phyloP scores from a whole-genome alignment of 2,329 filamentous ascomycete genomes.

The Xylariaceae sp. region DNA sequence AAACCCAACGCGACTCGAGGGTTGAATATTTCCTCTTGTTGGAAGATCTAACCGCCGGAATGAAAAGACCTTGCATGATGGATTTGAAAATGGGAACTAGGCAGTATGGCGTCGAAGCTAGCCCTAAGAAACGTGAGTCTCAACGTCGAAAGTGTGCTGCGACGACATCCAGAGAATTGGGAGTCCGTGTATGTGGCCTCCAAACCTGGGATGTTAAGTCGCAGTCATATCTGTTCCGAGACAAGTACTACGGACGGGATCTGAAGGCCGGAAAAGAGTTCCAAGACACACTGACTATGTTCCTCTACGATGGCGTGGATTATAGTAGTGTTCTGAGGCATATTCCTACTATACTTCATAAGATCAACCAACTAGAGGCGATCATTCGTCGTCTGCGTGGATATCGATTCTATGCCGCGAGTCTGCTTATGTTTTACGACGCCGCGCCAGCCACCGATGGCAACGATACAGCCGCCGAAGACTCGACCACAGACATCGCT shows the following conservation, averaged over 20 bases:
- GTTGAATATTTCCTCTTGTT: constrained; percentile 90
- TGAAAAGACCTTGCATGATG: constrained; percentile 94
- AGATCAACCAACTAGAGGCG: constrained; percentile 74
- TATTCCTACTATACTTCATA: constrained; percentile 80
- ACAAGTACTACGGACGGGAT: constrained; percentile 93
- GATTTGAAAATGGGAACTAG: constrained; percentile 98
- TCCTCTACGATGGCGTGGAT: constrained; percentile 85
- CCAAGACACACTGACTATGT: constrained; percentile 78
- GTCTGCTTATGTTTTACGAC: constrained; percentile 92
- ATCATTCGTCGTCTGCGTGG: constrained; percentile 75
- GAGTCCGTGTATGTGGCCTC: constrained; percentile 89
- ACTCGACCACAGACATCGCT: constrained; percentile 54
- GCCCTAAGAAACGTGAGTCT: constrained; percentile 85
- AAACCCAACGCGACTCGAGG: constrained; percentile 57
- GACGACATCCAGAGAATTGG: constrained; percentile 86
- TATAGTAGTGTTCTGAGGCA: constrained; percentile 75
- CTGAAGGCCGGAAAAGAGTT: constrained; percentile 86
- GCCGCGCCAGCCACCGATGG: constrained; percentile 60
- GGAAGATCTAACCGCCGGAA: constrained; percentile 91
- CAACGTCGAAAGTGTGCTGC: constrained; percentile 88
- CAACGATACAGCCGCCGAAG: constrained; percentile 48
- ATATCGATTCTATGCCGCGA: constrained; percentile 93
- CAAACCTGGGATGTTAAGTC: constrained; percentile 89
- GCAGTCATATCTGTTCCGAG: constrained; percentile 86
- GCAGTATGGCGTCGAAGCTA: constrained; percentile 90